Evolutionary conservation across 306 rosid species (phyloP), one percentile per base, ranked within the genome.

Genomic region (Sesbania bispinosa): DNA sequence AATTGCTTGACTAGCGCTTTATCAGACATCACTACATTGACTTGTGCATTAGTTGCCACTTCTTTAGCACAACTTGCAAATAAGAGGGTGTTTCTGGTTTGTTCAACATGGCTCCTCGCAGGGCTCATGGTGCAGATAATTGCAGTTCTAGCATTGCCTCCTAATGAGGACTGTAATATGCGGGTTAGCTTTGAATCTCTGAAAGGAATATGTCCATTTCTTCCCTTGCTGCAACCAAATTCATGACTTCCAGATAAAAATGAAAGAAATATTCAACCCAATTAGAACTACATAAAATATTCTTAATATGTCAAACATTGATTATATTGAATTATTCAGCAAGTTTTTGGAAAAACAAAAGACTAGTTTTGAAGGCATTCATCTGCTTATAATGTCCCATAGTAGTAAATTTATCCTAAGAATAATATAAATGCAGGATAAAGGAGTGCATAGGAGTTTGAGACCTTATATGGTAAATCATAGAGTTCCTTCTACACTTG

Each of bases 131-230:
- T 95, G 81, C 99, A 95, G 59, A 95, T 95, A 70, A 95, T 85
- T 68, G 97, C 97, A 81, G 96, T 92, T 86, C 87, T 91, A 62
- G 99, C 90, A 85, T 91, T 95, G 77, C 99, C 99, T 73, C 97
- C 99, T 78, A 95, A 84, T 38, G 99, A 91, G 50, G 99, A 88
- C 78, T 95, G 99, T 74, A 95, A 82, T 70, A 95, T 95, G 59
- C 99, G 97, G 73, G 99, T 95, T 71, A 95, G 89, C 93, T 95
- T 95, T 1, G 99, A 95, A 85, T 95, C 99, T 87, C 99, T 86
- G 82, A 89, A 95, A 71, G 99, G 97, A 81, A 95, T 71, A 48
- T 95, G 99, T 63, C 96, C 96, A 81, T 88, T 89, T 88, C 96
- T 92, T 57, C 97, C 99, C 77, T 92, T 95, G 81, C 99, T 95